These are phyloP conservation scores for Pholiota microspora DNA, from an alignment of 768 basidiomycete species.

Conservation along the genomic window DNA sequence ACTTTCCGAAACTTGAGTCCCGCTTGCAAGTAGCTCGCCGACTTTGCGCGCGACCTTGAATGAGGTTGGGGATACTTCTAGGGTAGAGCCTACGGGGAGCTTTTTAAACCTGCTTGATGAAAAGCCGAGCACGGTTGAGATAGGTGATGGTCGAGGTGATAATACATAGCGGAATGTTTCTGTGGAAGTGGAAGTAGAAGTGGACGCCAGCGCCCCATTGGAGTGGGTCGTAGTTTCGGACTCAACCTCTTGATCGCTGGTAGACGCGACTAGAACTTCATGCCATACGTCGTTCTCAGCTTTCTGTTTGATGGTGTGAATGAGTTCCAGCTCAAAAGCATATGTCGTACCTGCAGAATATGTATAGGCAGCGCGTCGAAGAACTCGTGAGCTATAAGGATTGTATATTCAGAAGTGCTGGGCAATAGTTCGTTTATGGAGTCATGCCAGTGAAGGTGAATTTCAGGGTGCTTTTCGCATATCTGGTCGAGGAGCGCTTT, in stretches of 20 bases:
- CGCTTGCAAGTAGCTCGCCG: constrained; percentile 54
- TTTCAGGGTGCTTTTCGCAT: constrained; percentile 27
- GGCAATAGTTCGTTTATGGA: constrained; percentile 64
- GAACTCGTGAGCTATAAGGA: constrained; percentile 94
- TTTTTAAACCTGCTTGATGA: constrained; percentile 70
- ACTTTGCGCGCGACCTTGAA: constrained; percentile 68
- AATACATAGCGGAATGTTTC: constrained; percentile 59
- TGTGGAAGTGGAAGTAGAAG: constrained; percentile 10
- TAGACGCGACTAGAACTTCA: constrained; percentile 73
- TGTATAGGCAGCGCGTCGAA: constrained; percentile 96
- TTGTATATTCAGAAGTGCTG: constrained; percentile 59
- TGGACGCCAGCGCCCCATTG: constrained; percentile 13
- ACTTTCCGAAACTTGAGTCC: constrained; percentile 10
- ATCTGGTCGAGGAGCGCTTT: constrained; percentile 48
- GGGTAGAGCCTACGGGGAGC: constrained; percentile 64
- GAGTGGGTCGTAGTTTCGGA: background rate
- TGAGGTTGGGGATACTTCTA: constrained; percentile 79
- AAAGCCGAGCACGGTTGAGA: constrained; percentile 54
- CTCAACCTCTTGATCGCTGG: constrained; percentile 13
- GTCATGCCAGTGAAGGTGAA: constrained; percentile 67
- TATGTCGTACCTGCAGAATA: constrained; percentile 66
- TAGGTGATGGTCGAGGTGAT: constrained; percentile 49
- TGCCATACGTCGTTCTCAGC: constrained; percentile 73
- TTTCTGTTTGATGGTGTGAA: constrained; percentile 46
- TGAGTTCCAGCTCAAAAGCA: background rate